phyloP scores from a whole-genome alignment of 108 stramenopile species.

The Skeletonema tropicum region DNA sequence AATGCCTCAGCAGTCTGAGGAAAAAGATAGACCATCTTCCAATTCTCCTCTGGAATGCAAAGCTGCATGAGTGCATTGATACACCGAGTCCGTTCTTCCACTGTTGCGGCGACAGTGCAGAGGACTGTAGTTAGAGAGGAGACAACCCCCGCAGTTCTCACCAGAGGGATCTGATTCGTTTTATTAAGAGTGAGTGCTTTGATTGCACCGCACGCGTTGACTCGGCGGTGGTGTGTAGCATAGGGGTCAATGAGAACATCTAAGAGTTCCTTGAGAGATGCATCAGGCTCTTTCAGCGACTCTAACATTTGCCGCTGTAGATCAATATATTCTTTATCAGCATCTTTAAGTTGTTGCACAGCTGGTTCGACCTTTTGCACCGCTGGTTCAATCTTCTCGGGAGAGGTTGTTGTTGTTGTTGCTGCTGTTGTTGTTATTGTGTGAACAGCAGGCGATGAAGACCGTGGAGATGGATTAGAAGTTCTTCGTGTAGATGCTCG shows the following conservation, averaged over 20 bases:
- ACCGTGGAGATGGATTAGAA: neutral
- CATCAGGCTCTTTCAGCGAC: constrained; percentile 31
- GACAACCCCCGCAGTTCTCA: constrained; percentile 41
- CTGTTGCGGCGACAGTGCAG: constrained; percentile 39
- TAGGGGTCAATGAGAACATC: constrained; percentile 30
- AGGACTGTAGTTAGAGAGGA: constrained; percentile 35
- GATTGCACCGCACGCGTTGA: constrained; percentile 52
- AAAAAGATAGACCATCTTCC: constrained; percentile 37
- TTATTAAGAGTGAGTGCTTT: constrained; percentile 41
- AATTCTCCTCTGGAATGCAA: constrained; percentile 50
- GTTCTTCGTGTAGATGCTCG: neutral
- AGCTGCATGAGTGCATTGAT: constrained; percentile 54
- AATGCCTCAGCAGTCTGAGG: constrained; percentile 46
- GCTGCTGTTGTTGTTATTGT: too few species aligned
- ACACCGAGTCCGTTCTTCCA: constrained; percentile 49
- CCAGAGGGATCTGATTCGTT: constrained; percentile 35
- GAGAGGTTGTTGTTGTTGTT: neutral
- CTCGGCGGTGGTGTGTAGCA: constrained; percentile 39
- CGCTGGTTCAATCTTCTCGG: neutral
- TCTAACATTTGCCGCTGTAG: constrained; percentile 10
- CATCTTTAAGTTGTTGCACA: neutral
- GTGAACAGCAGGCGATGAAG: neutral
- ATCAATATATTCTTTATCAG: neutral
- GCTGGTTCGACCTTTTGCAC: neutral
- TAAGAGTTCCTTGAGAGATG: constrained; percentile 30